Evolutionary conservation across 305 asterid genomes (phyloP).

Genomic region (Fraxinus ornus): DNA sequence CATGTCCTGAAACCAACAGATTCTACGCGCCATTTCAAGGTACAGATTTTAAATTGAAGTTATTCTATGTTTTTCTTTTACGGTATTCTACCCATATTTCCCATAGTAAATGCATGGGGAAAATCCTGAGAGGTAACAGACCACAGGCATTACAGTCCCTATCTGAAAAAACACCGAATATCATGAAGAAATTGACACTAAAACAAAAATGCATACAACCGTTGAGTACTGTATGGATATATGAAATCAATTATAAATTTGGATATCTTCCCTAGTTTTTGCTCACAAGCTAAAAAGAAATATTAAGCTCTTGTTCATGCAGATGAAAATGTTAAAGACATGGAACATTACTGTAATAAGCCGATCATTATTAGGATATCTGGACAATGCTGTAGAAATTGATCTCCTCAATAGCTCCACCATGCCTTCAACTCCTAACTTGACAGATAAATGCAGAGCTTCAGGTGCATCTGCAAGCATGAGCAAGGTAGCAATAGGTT

Average conservation of each 20-base stretch:
- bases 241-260: constrained; percentile 12
- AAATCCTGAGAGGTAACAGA: not conserved
- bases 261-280: constrained; percentile 15
- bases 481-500: constrained; percentile 90
- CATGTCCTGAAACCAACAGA: not conserved
- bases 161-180: constrained; percentile 16
- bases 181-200: not conserved
- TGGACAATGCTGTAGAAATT: constrained; percentile 73
- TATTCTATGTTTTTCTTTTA: not conserved
- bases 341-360: constrained; percentile 65
- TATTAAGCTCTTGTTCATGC: constrained; percentile 16
- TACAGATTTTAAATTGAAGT: not conserved
- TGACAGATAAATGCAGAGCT: constrained; percentile 88
- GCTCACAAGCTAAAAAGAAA: constrained; percentile 10
- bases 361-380: constrained; percentile 84
- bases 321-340: constrained; percentile 26
- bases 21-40: not conserved
- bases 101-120: not conserved
- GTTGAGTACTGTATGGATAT: constrained; percentile 1
- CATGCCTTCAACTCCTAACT: constrained; percentile 91
- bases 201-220: not conserved
- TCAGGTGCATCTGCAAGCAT: constrained; percentile 97
- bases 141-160: not conserved
- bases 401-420: constrained; percentile 82
- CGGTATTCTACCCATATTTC: not conserved